phyloP scores from a whole-genome alignment of 108 stramenopile genomes.

The Poteriospumella lacustris region DNA sequence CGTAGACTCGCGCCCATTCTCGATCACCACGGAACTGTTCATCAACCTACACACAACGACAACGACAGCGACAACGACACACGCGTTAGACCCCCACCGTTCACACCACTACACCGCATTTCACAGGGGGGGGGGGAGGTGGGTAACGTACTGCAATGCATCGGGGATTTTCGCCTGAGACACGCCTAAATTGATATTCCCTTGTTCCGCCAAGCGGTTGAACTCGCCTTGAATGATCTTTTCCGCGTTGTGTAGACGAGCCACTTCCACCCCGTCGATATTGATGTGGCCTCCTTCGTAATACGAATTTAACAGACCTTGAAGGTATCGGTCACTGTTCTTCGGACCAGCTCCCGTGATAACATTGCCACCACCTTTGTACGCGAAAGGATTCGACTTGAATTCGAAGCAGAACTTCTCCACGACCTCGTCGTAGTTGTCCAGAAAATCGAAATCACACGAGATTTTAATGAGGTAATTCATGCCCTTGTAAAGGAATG shows the following conservation, averaged over 20 bases:
- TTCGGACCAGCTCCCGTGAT: not conserved
- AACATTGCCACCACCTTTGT: constrained; percentile 19
- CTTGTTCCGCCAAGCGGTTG: not conserved
- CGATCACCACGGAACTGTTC: too few relatives aligned
- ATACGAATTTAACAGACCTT: not conserved
- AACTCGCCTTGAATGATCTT: not conserved
- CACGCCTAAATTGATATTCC: too few relatives aligned
- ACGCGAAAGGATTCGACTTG: constrained; percentile 4
- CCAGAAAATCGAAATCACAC: constrained; percentile 17
- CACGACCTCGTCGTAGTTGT: constrained; percentile 15
- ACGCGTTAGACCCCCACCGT: too few relatives aligned
- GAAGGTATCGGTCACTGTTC: not conserved
- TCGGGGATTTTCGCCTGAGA: too few relatives aligned
- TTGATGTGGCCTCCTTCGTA: not conserved
- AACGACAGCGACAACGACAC: too few relatives aligned
- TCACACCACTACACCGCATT: too few relatives aligned
- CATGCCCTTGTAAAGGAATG: not conserved
- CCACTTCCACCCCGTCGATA: not conserved
- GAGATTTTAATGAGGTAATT: constrained; percentile 20
- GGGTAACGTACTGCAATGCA: too few relatives aligned
- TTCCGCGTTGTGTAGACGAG: not conserved
- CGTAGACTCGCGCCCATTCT: too few relatives aligned
- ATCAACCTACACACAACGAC: too few relatives aligned
- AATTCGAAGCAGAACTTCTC: constrained; percentile 22
- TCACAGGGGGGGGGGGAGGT: too few relatives aligned